Base-by-base conservation (phyloP, 164 flowering plant genomes). In the Hamamelis virginiana region DNA sequence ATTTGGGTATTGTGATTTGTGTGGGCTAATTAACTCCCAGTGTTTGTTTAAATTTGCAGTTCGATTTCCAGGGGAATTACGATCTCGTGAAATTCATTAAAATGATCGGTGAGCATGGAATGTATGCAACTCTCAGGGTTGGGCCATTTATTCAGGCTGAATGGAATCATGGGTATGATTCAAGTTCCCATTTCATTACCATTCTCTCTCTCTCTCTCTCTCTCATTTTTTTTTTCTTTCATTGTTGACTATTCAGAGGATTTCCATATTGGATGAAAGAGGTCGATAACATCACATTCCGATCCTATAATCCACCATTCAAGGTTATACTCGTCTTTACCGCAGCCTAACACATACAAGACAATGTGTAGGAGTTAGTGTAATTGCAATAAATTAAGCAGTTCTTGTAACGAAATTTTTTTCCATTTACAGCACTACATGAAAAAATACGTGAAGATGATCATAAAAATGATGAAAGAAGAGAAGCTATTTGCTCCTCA, bases 181-280 rank as follows among this genome's bases (percentile, higher is more conserved):
- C 55, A 4, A 23, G 9, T 59, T 16, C 58, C 56, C 65, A 52
- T 44, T 23, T n/a, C 9, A 9, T 47, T 46, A 2, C 27, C 56
- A 19, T 61, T 46, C 51, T 43, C 5, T 53, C 4, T 60, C 41
- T 27, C 13, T 51, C 2, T 48, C 44, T 46, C 21, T 33, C 16
- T 8, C 12, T 43, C 16, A 51, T 12, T 50, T 48, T 60, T 25
- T 22, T 65, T 28, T 59, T 4, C 8, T 27, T n/a, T 33, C 14
- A 28, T 45, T 26, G 46, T 47, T 48, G 64, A 22, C 9, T 21
- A 45, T 58, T 47, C 81, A 89, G 97, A 65, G 97, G 96, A 51
- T 85, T 91, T 52, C 97, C 97, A 28, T 85, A 74, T 61, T 92
- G 98, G 97, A 33, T 92, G 14, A 84, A 81, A 79, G 96, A 88